Conservation (phyloP, 2,329 filamentous ascomycete genomes). For the Aspergillus amoenus region DNA sequence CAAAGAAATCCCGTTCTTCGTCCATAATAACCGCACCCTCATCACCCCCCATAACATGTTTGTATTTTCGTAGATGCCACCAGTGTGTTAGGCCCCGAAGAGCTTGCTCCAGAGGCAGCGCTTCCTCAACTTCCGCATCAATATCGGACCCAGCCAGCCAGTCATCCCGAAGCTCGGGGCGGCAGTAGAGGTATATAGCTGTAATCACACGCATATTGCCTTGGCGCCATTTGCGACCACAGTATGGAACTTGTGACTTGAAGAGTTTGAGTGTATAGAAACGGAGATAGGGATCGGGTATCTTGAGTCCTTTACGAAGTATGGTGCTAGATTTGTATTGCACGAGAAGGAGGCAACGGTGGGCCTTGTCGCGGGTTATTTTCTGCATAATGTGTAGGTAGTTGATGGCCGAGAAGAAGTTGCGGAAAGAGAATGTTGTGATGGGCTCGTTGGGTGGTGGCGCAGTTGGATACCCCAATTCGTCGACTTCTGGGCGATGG, state of each 20-base stretch:
- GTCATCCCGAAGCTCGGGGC: constrained; percentile 89
- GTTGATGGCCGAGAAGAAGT: constrained; percentile 94
- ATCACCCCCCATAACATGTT: constrained; percentile 66
- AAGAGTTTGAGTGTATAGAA: constrained; percentile 97
- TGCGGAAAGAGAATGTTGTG: constrained; percentile 86
- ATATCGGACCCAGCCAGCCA: constrained; percentile 89
- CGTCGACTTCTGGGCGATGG: constrained; percentile 67
- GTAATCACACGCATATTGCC: constrained; percentile 99
- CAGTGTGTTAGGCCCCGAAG: constrained; percentile 88
- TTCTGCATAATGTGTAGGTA: constrained; percentile 96
- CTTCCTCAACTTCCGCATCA: constrained; percentile 90
- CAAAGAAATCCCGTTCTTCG: constrained; percentile 78
- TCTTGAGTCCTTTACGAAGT: constrained; percentile 84
- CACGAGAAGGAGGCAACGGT: constrained; percentile 88
- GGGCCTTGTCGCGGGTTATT: constrained; percentile 91
- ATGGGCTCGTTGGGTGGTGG: constrained; percentile 70
- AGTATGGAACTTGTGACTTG: constrained; percentile 98
- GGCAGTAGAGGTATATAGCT: constrained; percentile 89
- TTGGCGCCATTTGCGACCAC: constrained; percentile 96
- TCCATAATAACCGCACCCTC: constrained; percentile 57
- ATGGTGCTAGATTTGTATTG: constrained; percentile 95
- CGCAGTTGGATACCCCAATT: constrained; percentile 75
- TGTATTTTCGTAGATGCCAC: constrained; percentile 83
- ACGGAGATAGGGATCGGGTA: constrained; percentile 81
- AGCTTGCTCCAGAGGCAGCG: constrained; percentile 87